A percentile compares a stretch with the other conserved stretches of the same genome.
Evolutionary conservation across 805 yeast genomes (phyloP).

Genomic region (Wickerhamomyces mucosus): DNA sequence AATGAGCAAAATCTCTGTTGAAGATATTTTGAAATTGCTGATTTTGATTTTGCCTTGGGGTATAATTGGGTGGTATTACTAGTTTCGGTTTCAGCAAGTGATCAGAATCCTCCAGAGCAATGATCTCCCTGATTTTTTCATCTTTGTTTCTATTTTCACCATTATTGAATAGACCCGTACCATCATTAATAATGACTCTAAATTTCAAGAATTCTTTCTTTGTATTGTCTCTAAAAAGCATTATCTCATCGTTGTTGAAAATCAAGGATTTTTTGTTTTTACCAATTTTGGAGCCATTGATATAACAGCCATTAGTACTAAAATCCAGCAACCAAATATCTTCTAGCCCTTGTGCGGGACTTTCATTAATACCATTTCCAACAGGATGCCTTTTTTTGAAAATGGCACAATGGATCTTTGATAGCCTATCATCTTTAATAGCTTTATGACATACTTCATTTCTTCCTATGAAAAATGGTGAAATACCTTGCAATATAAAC

Average conservation of each 20-base stretch:
- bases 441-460: conserved; percentile 49
- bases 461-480: conserved; percentile 68
- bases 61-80: too few relatives aligned
- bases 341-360: conserved; percentile 65
- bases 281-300: conserved; percentile 51
- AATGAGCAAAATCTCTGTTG: too few relatives aligned
- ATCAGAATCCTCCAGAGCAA: conserved; percentile 14
- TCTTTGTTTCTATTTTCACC: conserved; percentile 21
- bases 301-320: conserved; percentile 71
- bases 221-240: conserved; percentile 53
- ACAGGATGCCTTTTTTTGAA: conserved; percentile 54
- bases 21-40: too few relatives aligned
- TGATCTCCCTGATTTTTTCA: conserved; percentile 1
- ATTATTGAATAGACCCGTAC: conserved; percentile 53
- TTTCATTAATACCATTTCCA: conserved; percentile 46
- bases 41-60: too few relatives aligned
- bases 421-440: conserved; percentile 66
- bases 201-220: conserved; percentile 46
- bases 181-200: conserved; percentile 41
- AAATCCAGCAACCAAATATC: conserved; percentile 75
- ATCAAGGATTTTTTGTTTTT: conserved; percentile 54
- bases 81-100: too few relatives aligned
- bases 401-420: conserved; percentile 75
- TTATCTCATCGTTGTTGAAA: conserved; percentile 55
- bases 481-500: conserved; percentile 56